Conservation (phyloP, 116 monocot genomes). For the Phalaenopsis hybrid region DNA sequence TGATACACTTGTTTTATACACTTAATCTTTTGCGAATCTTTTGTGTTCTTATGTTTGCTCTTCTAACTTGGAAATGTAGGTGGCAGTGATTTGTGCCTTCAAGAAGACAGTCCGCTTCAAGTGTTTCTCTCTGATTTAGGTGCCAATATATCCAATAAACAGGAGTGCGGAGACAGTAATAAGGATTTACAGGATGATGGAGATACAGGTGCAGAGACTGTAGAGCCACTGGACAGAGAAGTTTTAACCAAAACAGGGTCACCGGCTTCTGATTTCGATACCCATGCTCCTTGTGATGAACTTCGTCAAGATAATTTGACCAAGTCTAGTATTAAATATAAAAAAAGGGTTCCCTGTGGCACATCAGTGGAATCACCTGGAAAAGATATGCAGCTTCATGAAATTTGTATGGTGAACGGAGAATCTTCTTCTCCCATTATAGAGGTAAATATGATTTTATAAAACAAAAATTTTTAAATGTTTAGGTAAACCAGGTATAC, state of each 20-base stretch:
- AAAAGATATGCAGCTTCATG: not conserved
- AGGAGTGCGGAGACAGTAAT: not conserved
- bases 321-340: not conserved
- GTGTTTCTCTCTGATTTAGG: not conserved
- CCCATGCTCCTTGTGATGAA: not conserved
- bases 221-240: not conserved
- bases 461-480: not conserved
- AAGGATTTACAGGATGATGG: not conserved
- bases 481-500: not conserved
- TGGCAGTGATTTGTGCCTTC: not conserved
- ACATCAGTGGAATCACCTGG: not conserved
- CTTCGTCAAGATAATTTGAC: not conserved
- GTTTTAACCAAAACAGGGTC: not conserved
- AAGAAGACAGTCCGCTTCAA: not conserved
- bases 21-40: not conserved
- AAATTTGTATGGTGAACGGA: not conserved
- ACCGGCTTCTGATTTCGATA: no score
- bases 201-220: not conserved
- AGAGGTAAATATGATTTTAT: not conserved
- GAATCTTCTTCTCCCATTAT: not conserved
- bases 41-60: not conserved
- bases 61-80: constrained; percentile 1
- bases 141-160: not conserved
- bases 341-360: not conserved
- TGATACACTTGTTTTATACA: not conserved